Evolutionary conservation across 108 stramenopile genomes (phyloP).

Genomic region (Craspedostauros australis): DNA sequence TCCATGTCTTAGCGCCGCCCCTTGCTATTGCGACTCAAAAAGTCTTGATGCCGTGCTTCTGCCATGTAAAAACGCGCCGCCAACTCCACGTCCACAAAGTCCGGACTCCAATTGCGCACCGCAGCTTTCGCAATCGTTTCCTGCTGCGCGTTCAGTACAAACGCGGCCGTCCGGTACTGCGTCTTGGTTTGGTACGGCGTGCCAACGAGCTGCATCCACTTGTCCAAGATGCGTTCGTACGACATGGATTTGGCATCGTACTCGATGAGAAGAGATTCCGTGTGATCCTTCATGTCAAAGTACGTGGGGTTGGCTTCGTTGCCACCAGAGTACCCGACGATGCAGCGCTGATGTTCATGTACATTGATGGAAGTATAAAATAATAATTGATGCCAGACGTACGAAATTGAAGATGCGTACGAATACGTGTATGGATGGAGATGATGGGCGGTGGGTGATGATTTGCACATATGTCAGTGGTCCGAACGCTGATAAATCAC

Average conservation of each 20-base stretch:
- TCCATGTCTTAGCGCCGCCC: too few species aligned
- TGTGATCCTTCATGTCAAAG: conserved; percentile 46
- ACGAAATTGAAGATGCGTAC: too few species aligned
- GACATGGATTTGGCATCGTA: conserved; percentile 40
- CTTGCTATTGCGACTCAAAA: too few species aligned
- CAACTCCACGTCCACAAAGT: conserved; percentile 49
- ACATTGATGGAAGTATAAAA: too few species aligned
- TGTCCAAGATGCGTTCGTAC: conserved; percentile 45
- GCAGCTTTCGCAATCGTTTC: conserved; percentile 22
- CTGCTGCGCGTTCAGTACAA: conserved; percentile 37
- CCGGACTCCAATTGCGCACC: conserved; percentile 28
- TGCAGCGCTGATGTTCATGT: too few species aligned
- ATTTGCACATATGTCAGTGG: too few species aligned
- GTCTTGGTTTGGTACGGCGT: conserved; percentile 24
- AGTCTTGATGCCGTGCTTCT: conserved; percentile 66
- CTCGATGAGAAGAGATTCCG: conserved; percentile 51
- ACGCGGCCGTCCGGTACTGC: conserved; percentile 62
- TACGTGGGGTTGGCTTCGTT: conserved; percentile 44
- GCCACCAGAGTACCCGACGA: conserved; percentile 67
- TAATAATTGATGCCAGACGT: too few species aligned
- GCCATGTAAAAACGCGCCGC: conserved; percentile 46
- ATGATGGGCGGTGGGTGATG: too few species aligned
- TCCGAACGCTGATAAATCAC: too few species aligned
- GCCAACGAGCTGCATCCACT: conserved; percentile 42
- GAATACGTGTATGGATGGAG: too few species aligned